Evolutionary conservation across 768 basidiomycete species (phyloP), one percentile per base, ranked within the genome.

Genomic region (Clitopilus hobsonii): DNA sequence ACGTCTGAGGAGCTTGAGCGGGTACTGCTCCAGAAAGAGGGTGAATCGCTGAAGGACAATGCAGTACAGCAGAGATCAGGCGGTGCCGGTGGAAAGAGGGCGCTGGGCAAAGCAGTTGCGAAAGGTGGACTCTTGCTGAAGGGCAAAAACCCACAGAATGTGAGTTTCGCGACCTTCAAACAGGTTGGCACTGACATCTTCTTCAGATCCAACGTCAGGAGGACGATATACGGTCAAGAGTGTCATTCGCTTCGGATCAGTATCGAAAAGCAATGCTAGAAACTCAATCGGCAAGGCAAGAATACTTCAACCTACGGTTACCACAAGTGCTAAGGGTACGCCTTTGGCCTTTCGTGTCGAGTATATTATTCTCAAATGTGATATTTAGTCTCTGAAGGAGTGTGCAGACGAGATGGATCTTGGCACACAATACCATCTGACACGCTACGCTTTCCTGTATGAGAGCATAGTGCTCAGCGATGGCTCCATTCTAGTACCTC

Each of bases 271-370:
- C 92, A 1, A 87, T 97, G 26, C 83, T 82, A 13, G 94, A 98
- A 59, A 92, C 90, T 11, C 94, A 98, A 68, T 75, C 85, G 4
- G 85, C 92, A 74, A 81, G 95, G 58, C 95, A 98, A 69, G 97
- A 99, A 66, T 98, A 98, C 69, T 99, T 97, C 71, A 96, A 98
- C 68, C 90, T 96, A 65, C 96, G 98, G 64, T 74, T 98, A 36
- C 97, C 97, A 53, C 88, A 94, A 60, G 91, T 98, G 55, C 71
- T 99, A 32, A 82, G 97, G 51, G 94, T 95, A 67, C 65, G 90
- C 79, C 27, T 54, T 20, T 18, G n/a, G 23, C 24, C n/a, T 27
- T 10, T 26, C 30, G 30, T n/a, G 45, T 52, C 56, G 18, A 26
- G 30, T 27, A 28, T 25, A 22, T 23, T 28, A 8, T 24, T 16